Evolutionary conservation across 148 eudicot species (phyloP).

Genomic region (Rhododendron ovatum): DNA sequence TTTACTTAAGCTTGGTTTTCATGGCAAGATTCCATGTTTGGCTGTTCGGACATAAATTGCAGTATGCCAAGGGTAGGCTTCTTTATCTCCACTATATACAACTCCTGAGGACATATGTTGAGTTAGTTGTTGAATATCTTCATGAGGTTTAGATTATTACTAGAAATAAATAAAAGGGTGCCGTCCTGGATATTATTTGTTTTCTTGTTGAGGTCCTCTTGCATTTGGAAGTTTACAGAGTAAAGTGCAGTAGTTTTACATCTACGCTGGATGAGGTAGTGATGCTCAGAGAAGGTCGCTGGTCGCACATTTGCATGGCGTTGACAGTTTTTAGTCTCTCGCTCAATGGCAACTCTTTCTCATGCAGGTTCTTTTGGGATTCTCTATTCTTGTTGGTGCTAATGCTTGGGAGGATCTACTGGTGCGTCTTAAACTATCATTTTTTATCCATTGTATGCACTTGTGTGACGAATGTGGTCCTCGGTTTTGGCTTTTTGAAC

Average conservation of each 20-base stretch:
- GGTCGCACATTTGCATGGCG: not conserved
- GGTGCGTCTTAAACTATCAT: conserved; percentile 31
- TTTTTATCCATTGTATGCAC: not conserved
- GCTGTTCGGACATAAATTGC: no score
- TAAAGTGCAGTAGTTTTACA: not conserved
- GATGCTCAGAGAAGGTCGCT: not conserved
- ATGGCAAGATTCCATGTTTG: no score
- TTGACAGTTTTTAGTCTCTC: not conserved
- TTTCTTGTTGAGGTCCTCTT: conserved; percentile 5
- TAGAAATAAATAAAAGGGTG: not conserved
- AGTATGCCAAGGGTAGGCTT: no score
- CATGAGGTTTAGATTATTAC: not conserved
- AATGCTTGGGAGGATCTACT: conserved; percentile 96
- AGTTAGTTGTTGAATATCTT: not conserved
- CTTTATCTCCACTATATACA: not conserved
- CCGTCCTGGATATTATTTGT: not conserved
- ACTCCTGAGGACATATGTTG: not conserved
- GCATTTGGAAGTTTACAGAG: not conserved
- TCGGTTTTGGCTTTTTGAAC: not conserved
- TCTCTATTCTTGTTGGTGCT: conserved; percentile 76
- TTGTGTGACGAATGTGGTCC: not conserved
- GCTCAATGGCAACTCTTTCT: conserved; percentile 7
- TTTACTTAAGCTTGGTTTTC: no score
- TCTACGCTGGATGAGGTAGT: not conserved
- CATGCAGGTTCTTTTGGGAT: conserved; percentile 78